Conservation (phyloP, 2,329 filamentous ascomycete genomes). For the Calonectria hongkongensis region DNA sequence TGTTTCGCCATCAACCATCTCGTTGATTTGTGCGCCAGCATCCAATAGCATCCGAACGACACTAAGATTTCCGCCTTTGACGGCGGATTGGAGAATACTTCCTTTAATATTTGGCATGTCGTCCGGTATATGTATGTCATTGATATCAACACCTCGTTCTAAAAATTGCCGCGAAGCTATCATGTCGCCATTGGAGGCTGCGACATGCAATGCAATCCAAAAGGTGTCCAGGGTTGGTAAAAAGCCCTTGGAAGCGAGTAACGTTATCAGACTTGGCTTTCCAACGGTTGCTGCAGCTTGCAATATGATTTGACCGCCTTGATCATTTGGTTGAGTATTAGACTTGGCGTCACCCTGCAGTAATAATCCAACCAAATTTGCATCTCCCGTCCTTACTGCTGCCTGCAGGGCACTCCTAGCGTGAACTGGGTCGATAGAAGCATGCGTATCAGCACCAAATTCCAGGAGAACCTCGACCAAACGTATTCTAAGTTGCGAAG, state of each 20-base stretch:
- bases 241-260: not conserved
- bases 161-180: not conserved
- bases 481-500: not conserved
- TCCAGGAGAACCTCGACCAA: not conserved
- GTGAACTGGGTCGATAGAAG: not conserved
- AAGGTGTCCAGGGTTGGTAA: not conserved
- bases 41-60: not conserved
- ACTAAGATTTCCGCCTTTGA: not conserved
- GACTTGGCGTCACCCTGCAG: not conserved
- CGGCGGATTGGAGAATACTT: not conserved
- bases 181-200: not conserved
- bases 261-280: not conserved
- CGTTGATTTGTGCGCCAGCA: not conserved
- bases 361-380: not conserved
- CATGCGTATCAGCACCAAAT: not conserved
- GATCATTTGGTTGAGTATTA: not conserved
- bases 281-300: not conserved
- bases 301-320: not conserved
- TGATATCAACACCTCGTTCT: not conserved
- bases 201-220: not conserved
- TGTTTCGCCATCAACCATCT: not conserved
- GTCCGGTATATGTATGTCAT: not conserved
- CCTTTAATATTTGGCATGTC: not conserved
- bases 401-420: not conserved
- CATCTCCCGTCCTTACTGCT: not conserved